Conservation (phyloP, 371 early-diverging fungal species). For the Mortierella sp. region DNA sequence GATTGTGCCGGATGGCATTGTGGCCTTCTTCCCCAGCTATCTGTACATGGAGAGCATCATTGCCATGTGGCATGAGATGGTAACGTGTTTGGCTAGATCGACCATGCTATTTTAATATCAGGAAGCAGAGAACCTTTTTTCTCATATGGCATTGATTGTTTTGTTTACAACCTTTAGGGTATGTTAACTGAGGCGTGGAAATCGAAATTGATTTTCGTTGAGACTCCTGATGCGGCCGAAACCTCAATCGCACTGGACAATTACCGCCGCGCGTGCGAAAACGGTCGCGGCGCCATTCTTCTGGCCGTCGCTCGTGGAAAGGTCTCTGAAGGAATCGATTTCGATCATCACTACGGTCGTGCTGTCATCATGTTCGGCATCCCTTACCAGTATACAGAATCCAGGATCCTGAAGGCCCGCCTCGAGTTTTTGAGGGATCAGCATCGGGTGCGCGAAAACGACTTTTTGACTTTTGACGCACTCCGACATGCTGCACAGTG, state of each 20-base stretch:
- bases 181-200: slow-evolving; percentile 95
- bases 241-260: slow-evolving; percentile 96
- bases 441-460: slow-evolving; percentile 96
- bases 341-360: slow-evolving; percentile 99
- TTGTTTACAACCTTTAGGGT: slow-evolving; percentile 61
- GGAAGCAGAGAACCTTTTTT: too few species aligned
- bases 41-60: slow-evolving; percentile 99
- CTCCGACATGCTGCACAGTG: slow-evolving; percentile 99
- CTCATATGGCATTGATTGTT: too few species aligned
- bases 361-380: slow-evolving; percentile 99
- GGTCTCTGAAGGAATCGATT: slow-evolving; percentile 99
- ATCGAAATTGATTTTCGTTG: slow-evolving; percentile 98
- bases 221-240: slow-evolving; percentile 99
- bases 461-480: slow-evolving; percentile 99
- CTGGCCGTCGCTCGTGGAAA: slow-evolving; percentile 99
- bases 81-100: slow-evolving; percentile 38
- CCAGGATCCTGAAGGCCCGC: slow-evolving; percentile 95
- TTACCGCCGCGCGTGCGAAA: slow-evolving; percentile 97
- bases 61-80: slow-evolving; percentile 97
- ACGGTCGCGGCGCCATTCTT: slow-evolving; percentile 99
- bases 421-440: slow-evolving; percentile 96
- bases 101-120: too few species aligned
- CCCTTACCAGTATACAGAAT: slow-evolving; percentile 99
- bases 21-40: slow-evolving; percentile 99
- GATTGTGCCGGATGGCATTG: slow-evolving; percentile 98